Evolutionary conservation across 306 rosid species (phyloP).

Genomic region (Inga oerstediana): DNA sequence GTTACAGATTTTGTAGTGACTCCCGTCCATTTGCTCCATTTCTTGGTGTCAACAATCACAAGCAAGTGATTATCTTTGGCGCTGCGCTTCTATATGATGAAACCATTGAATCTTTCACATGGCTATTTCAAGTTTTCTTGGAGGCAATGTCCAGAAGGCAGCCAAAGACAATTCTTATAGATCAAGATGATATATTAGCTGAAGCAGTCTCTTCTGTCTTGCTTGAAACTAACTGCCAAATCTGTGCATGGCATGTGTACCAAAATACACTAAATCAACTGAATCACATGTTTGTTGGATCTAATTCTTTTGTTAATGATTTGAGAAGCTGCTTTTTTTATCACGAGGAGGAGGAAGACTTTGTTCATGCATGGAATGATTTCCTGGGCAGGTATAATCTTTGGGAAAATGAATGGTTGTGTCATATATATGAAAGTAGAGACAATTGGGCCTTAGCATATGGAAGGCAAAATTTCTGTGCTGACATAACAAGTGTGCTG

Average conservation of each 20-base stretch:
- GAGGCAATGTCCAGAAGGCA: constrained; percentile 58
- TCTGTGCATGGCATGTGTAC: constrained; percentile 61
- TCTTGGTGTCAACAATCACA: constrained; percentile 62
- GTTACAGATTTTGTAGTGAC: constrained; percentile 47
- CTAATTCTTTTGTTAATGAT: constrained; percentile 47
- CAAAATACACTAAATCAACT: constrained; percentile 53
- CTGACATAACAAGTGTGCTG: constrained; percentile 47
- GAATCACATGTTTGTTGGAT: constrained; percentile 34
- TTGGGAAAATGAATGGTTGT: constrained; percentile 53
- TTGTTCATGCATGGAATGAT: constrained; percentile 56
- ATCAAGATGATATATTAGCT: constrained; percentile 46
- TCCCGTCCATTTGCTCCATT: constrained; percentile 49
- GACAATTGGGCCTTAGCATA: constrained; percentile 58
- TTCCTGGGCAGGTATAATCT: constrained; percentile 50
- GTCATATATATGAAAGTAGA: constrained; percentile 46
- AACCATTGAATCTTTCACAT: constrained; percentile 55
- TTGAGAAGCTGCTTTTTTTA: constrained; percentile 52
- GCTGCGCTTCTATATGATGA: constrained; percentile 56
- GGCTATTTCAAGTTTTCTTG: constrained; percentile 54
- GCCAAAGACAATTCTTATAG: constrained; percentile 59
- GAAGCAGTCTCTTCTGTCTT: constrained; percentile 43
- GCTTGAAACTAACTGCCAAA: constrained; percentile 44
- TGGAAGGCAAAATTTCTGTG: constrained; percentile 50
- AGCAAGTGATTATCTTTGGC: constrained; percentile 56
- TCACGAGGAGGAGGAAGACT: constrained; percentile 61